A percentile compares a stretch with the other conserved stretches of the same genome.
Evolutionary conservation across 164 flowering plant genomes (phyloP).

Genomic region (Protea cynaroides): DNA sequence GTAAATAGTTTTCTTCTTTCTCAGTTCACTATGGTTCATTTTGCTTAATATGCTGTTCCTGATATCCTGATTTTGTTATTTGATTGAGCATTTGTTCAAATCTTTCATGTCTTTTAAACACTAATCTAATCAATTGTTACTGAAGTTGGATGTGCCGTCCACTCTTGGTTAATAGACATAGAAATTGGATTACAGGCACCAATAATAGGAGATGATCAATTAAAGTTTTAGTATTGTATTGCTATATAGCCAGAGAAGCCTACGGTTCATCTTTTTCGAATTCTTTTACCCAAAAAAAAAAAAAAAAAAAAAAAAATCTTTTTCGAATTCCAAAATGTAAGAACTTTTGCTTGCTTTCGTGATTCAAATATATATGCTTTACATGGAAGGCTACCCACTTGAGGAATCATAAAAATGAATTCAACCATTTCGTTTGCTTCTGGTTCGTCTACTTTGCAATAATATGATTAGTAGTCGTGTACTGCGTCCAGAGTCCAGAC

Average conservation of each 20-base stretch:
- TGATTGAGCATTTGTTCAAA: not conserved
- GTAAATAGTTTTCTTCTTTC: constrained; percentile 30
- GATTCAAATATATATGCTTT: no score
- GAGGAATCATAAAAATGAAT: no score
- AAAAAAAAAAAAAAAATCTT: no score
- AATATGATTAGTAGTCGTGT: not conserved
- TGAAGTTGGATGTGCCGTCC: not conserved
- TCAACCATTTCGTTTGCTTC: not conserved
- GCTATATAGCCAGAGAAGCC: no score
- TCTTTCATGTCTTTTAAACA: no score
- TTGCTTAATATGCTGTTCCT: not conserved
- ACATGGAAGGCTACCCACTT: no score
- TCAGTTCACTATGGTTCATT: not conserved
- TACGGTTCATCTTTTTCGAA: no score
- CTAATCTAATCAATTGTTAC: not conserved
- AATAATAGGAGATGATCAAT: no score
- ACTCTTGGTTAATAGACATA: not conserved
- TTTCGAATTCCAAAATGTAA: no score
- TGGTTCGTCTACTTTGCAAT: not conserved
- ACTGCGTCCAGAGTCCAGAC: not conserved
- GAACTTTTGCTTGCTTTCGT: no score
- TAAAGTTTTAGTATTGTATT: no score
- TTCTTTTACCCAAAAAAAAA: no score
- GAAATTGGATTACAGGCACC: not conserved
- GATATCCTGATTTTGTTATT: not conserved